Evolutionary conservation across 805 yeast species (phyloP), one percentile per base, ranked within the genome.

Genomic region (Saccharomycopsis capsularis): DNA sequence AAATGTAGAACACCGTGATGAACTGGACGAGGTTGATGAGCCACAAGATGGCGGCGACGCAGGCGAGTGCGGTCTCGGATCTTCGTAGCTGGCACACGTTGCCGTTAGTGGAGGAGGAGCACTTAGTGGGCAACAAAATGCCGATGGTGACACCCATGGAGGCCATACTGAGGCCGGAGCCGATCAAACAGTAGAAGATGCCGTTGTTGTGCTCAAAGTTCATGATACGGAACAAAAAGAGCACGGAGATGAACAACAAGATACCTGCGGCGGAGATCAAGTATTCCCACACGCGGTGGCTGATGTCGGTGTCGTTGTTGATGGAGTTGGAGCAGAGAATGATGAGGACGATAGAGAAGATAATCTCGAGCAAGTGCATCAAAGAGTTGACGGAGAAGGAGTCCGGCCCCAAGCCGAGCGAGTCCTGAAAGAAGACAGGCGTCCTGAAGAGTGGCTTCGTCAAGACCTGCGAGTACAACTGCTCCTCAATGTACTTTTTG

Each of bases 181-280:
- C 67, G 2, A 64, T 56, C 11, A 66, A 47, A 45, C 73, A 68
- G 48, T 68, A 70, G 46, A 69, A 67, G 25, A 69, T 64, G 2
- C 74, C 74, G 48, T 68, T 68, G 46, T 70, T 55, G 46, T 56
- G 62, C 46, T 68, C 74, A 48, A 66, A 70, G 46, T 64, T 64
- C 45, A 70, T 61, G n/a, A 67, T 50, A n/a, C 61, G 63, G 18
- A 64, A 59, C 24, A 70, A 58, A 52, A 70, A 68, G 29, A 68
- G 52, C 2, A 69, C 43, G 2, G 73, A 62, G 11, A 67, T 62
- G 2, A 61, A 57, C 3, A 68, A 54, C 11, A 70, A 60, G 35
- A 70, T 56, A 3, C 63, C 56, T 3, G 67, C 63, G 47, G 63
- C 64, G 1, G 71, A 69, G 30, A 71, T 64, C 52, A 70, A 63